A percentile compares a stretch with the other conserved stretches of the same genome.
These are phyloP conservation scores for Haematococcus sp. DNA, from an alignment of 139 green algal species.

Conservation along the genomic window DNA sequence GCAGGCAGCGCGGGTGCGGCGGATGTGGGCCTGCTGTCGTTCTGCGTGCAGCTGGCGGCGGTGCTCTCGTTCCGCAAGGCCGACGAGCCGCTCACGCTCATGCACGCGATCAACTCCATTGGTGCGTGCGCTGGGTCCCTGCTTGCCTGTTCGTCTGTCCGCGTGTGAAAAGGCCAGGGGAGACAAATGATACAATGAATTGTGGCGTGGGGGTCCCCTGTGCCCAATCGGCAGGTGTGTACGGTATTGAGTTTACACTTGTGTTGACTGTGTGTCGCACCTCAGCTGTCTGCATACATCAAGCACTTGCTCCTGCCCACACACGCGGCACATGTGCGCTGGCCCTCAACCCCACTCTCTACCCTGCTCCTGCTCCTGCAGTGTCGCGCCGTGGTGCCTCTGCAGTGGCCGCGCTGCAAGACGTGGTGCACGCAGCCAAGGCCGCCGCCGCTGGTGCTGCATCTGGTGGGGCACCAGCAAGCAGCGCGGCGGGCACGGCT, in stretches of 20 bases:
- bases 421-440: not conserved
- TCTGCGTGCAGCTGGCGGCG: constrained; percentile 49
- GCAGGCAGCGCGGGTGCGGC: not conserved
- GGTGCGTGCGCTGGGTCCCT: constrained; percentile 9
- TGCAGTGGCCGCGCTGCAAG: not conserved
- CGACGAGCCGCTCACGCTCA: constrained; percentile 68
- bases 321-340: not conserved
- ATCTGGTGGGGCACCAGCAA: no score
- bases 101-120: constrained; percentile 63
- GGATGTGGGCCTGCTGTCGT: constrained; percentile 45
- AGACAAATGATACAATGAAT: constrained; percentile 2
- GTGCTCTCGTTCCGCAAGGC: constrained; percentile 54
- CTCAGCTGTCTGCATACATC: no score
- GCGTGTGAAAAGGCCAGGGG: no score
- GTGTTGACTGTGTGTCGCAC: no score
- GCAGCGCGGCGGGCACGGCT: no score
- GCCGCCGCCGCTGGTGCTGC: not conserved
- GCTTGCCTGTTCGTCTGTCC: constrained; percentile 18
- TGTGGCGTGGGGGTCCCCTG: not conserved
- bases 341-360: no score
- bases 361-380: no score
- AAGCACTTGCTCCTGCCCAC: no score
- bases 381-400: not conserved
- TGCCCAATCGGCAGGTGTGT: not conserved
- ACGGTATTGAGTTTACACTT: no score